phyloP scores from a whole-genome alignment of 352 stramenopile species.

The Globisporangium emineosum region DNA sequence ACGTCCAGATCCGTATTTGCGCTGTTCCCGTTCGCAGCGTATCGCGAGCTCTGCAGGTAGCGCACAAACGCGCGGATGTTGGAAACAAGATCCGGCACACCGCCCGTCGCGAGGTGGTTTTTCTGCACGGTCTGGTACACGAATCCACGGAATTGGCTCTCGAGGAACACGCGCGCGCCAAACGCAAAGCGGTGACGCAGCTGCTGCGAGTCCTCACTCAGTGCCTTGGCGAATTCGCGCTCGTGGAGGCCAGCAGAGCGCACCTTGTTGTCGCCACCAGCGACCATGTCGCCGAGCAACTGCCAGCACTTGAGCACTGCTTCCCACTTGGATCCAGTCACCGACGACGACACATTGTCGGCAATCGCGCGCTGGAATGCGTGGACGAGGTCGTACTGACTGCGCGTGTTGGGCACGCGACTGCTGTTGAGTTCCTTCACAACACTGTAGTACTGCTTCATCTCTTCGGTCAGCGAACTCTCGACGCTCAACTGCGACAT shows the following conservation, averaged over 20 bases:
- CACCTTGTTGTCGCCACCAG: slow-evolving; percentile 44
- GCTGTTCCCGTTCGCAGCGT: slow-evolving; percentile 35
- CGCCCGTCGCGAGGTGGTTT: slow-evolving; percentile 64
- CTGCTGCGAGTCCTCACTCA: slow-evolving; percentile 33
- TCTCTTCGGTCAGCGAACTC: slow-evolving; percentile 77
- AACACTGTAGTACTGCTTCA: slow-evolving; percentile 77
- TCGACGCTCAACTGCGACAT: slow-evolving; percentile 65
- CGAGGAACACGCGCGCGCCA: slow-evolving; percentile 69
- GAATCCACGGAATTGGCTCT: slow-evolving; percentile 73
- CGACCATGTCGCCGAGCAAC: slow-evolving; percentile 63
- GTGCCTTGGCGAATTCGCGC: slow-evolving; percentile 47
- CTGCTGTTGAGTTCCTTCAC: slow-evolving; percentile 69
- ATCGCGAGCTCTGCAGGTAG: slow-evolving; percentile 70
- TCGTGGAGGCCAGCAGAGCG: slow-evolving; percentile 35
- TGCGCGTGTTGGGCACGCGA: slow-evolving; percentile 64
- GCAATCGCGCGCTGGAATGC: slow-evolving; percentile 52
- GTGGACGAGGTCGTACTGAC: slow-evolving; percentile 64
- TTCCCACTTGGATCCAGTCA: slow-evolving; percentile 69
- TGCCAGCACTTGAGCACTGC: slow-evolving; percentile 82
- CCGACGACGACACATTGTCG: slow-evolving; percentile 53
- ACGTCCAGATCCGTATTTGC: slow-evolving; percentile 22
- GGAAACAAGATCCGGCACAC: slow-evolving; percentile 65
- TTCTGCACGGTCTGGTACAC: slow-evolving; percentile 82
- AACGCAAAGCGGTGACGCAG: slow-evolving; percentile 61
- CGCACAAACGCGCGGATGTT: slow-evolving; percentile 76